Percentiles rank a stretch among this genome's conserved stretches.
Conservation (phyloP, 2,329 filamentous ascomycete species). For the Colletotrichum sp. region DNA sequence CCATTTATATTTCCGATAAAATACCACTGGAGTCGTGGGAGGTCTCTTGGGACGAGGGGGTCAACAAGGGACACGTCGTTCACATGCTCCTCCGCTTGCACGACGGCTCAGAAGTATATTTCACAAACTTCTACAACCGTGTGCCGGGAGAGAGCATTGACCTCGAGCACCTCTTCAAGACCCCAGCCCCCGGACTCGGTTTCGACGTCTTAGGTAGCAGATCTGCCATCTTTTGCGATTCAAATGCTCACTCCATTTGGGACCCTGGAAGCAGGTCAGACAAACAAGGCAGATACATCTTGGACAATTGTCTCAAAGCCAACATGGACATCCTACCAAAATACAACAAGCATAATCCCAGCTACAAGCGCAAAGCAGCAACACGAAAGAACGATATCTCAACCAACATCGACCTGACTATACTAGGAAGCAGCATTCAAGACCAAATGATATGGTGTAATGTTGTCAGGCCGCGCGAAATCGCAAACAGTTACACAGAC, state of each 20-base stretch:
- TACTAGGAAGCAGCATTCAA: background rate
- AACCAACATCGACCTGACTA: background rate
- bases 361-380: background rate
- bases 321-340: background rate
- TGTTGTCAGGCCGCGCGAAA: background rate
- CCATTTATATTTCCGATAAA: background rate
- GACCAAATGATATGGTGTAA: no score
- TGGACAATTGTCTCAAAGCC: background rate
- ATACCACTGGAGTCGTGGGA: background rate
- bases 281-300: background rate
- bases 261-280: accelerated
- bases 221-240: background rate
- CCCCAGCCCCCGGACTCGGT: background rate
- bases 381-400: accelerated
- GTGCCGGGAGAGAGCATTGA: background rate
- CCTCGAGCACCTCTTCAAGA: background rate
- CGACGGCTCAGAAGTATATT: background rate
- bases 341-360: background rate
- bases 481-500: background rate
- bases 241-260: background rate
- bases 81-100: background rate
- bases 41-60: background rate
- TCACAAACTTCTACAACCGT: background rate
- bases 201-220: background rate
- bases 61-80: background rate